Evolutionary conservation across 345 rosid species (phyloP).

Genomic region (Euclidium syriacum): DNA sequence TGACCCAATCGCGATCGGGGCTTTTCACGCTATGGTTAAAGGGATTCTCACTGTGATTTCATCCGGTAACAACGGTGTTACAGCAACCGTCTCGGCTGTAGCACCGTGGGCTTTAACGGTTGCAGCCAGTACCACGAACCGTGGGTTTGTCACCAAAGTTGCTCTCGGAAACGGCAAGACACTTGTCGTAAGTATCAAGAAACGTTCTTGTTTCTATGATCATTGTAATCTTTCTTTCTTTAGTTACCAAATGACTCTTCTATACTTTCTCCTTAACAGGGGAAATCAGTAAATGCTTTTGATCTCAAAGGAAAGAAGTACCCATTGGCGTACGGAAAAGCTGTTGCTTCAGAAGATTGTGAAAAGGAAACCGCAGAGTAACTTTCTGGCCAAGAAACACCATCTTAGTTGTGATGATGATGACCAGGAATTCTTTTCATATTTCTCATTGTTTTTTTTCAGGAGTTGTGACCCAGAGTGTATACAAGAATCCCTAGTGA

Average conservation of each 20-base stretch:
- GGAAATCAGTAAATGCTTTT: conserved; percentile 36
- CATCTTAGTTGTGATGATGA: not conserved
- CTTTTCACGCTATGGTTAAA: conserved; percentile 44
- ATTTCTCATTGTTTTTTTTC: not conserved
- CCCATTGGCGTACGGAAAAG: conserved; percentile 28
- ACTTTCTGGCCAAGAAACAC: not conserved
- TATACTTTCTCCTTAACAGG: conserved; percentile 20
- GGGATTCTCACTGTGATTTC: conserved; percentile 39
- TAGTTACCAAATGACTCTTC: not conserved
- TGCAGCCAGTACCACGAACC: conserved; percentile 45
- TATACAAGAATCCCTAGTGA: conserved; percentile 12
- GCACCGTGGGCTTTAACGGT: conserved; percentile 48
- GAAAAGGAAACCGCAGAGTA: not conserved
- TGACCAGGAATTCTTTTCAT: not conserved
- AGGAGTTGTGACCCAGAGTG: conserved; percentile 14
- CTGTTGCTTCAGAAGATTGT: not conserved
- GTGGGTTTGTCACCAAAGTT: conserved; percentile 30
- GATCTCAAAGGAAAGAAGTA: conserved; percentile 20
- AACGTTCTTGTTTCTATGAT: not conserved
- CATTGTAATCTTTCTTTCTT: not conserved
- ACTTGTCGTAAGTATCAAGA: conserved; percentile 32
- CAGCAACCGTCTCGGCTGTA: not conserved
- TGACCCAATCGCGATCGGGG: conserved; percentile 38
- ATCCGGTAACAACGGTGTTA: conserved; percentile 43
- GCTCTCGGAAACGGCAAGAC: conserved; percentile 39